Base-by-base conservation (phyloP, 768 basidiomycete species). In the Hydnum rufescens region DNA sequence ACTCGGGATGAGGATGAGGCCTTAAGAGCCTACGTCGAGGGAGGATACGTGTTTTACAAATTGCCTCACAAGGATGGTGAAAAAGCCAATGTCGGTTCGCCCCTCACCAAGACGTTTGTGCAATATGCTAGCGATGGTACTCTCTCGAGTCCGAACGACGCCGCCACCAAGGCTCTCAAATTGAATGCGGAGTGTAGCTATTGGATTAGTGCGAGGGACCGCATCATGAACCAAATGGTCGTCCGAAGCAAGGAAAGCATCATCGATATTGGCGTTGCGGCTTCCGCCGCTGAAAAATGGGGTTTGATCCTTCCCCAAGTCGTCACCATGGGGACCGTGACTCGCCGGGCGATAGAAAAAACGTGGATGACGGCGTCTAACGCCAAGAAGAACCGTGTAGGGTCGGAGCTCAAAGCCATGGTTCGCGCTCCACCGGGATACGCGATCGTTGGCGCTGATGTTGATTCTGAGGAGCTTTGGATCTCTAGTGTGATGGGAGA, bases 311-410 rank as follows among this genome's bases (percentile, higher is more conserved):
- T 97, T 4, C 95, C 93, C 1, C 90, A 95, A 64, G 83, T 97
- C 47, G 83, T 96, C 59, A 84, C 90, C 4, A 99, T 99, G 95
- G 95, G 95, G 13, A 96, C 95, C 0, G 88, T 97, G 51, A 99
- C 93, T 16, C 88, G 92, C 5, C 80, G 92, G 30, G 90, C 95
- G 4, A 93, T 97, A 57, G 95, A 97, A 67, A 86, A 82, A 65
- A 97, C 93, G 2, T 97, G 95, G 95, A 68, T 99, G 49, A 97
- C 95, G 0, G 95, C 95, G 0, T 90, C 89, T 58, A 99, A 99
- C 60, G 92, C 95, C 2, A 99, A 97, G 72, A 80, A 79, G 67
- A 93, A 95, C 58, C 81, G 95, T 19, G 85, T 97, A n/a, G 93
- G 93, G 1, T 95, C 90, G 0, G 95, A 99, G 66, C 75, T 97